Evolutionary conservation across 2,329 filamentous ascomycete species (phyloP), one percentile per base, ranked within the genome.

Genomic region (Talaromyces rugulosus): DNA sequence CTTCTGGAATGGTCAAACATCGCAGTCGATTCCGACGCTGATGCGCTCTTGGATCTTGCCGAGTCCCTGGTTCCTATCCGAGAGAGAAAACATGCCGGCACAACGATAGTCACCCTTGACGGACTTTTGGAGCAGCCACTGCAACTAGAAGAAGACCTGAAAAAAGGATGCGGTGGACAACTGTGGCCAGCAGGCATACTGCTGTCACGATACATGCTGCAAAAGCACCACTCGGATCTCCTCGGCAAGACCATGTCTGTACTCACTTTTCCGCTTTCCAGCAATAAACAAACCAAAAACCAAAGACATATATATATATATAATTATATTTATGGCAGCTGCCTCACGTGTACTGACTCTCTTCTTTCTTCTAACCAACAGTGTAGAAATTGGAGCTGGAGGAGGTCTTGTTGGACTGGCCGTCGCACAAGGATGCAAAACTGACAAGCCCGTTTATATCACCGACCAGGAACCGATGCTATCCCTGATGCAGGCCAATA

Each of bases 151-250:
- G 92, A 97, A 75, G 93, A 98, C 75, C 83, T 96, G 55, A 86
- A 85, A 62, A 86, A 90, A 65, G 95, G 95, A 64, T 98, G 95
- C 75, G 95, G 95, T 56, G 95, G 95, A 2, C 91, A 96, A 77
- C 83, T 96, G 11, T 98, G 95, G 95, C 94, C 93, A 3, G 94
- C 94, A 0, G 95, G 95, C 11, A 90, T 96, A 87, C 85, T 95
- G 16, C 81, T 99, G 59, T 85, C 90, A 23, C 91, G 89, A 75
- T 96, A 98, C 73, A 85, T 98, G 83, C 82, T 98, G 63, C 85
- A 88, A 58, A 88, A 88, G 71, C 89, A 91, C 68, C 80, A 80
- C 65, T 78, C 84, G n/a, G 79, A 85, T 66, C 75, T 96, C 65
- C 77, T 76, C 62, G 80, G 84, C 62, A 88, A 90, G 66, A 85